Conservation (phyloP, 345 rosid species). For the Aegle marmelos region DNA sequence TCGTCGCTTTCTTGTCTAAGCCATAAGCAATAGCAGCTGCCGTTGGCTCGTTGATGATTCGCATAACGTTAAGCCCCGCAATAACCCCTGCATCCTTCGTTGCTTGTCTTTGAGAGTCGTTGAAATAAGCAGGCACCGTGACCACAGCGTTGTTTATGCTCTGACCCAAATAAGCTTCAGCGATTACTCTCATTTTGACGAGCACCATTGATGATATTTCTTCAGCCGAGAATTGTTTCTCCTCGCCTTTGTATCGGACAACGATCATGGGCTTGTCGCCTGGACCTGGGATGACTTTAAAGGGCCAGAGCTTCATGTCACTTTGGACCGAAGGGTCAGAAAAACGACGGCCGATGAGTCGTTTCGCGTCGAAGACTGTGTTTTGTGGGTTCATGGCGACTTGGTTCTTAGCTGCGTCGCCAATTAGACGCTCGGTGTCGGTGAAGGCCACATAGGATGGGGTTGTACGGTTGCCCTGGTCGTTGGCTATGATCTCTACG, state of each 20-base stretch:
- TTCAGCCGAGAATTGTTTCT: conserved; percentile 14
- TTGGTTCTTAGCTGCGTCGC: no score
- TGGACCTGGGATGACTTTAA: conserved; percentile 20
- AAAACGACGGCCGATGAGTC: conserved; percentile 29
- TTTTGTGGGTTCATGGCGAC: conserved; percentile 54
- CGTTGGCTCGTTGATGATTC: conserved; percentile 26
- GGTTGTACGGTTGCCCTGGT: conserved; percentile 34
- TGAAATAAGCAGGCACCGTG: conserved; percentile 23
- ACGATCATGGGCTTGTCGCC: conserved; percentile 26
- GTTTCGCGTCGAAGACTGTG: conserved; percentile 44
- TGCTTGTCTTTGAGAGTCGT: conserved; percentile 26
- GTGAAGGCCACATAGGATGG: conserved; percentile 38
- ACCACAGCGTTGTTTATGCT: conserved; percentile 22
- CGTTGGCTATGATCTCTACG: conserved; percentile 31
- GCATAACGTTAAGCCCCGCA: conserved; percentile 23
- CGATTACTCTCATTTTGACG: conserved; percentile 15
- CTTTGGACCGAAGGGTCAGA: conserved; percentile 24
- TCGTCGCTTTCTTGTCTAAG: conserved; percentile 20
- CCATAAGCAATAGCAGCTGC: conserved; percentile 28
- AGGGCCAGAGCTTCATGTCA: conserved; percentile 28
- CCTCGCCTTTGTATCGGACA: conserved; percentile 22
- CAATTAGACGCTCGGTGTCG: conserved; percentile 27
- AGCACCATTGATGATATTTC: conserved; percentile 25
- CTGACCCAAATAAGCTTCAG: conserved; percentile 19
- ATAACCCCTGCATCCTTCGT: conserved; percentile 24